phyloP scores from a whole-genome alignment of 2,329 filamentous ascomycete species.

The Colletotrichum cuscutae region DNA sequence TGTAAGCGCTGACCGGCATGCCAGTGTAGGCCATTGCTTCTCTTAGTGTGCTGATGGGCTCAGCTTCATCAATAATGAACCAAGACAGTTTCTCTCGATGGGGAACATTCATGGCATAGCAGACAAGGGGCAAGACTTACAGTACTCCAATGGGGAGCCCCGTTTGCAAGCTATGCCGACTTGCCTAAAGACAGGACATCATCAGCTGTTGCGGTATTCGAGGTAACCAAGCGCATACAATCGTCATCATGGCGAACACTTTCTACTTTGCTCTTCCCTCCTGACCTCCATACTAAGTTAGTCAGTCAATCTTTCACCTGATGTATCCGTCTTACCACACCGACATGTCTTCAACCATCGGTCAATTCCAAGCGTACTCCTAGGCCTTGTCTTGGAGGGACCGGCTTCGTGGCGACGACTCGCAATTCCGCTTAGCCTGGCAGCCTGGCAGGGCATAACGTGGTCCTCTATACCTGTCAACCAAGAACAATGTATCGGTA shows the following conservation, averaged over 20 bases:
- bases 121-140: too few species aligned
- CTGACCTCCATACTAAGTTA: background rate
- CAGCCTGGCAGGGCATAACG: background rate
- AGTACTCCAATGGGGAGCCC: background rate
- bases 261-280: background rate
- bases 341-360: background rate
- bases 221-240: background rate
- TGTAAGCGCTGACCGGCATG: background rate
- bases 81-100: background rate
- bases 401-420: background rate
- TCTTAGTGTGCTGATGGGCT: background rate
- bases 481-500: background rate
- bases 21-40: background rate
- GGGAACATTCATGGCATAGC: background rate
- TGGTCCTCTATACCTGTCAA: background rate
- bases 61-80: background rate
- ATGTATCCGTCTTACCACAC: background rate
- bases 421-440: background rate
- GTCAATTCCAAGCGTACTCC: background rate
- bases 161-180: background rate
- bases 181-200: background rate
- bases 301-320: background rate
- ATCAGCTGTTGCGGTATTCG: background rate
- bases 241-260: background rate
- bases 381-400: background rate